phyloP scores from a whole-genome alignment of 306 rosid genomes.

The Malus sieversii region DNA sequence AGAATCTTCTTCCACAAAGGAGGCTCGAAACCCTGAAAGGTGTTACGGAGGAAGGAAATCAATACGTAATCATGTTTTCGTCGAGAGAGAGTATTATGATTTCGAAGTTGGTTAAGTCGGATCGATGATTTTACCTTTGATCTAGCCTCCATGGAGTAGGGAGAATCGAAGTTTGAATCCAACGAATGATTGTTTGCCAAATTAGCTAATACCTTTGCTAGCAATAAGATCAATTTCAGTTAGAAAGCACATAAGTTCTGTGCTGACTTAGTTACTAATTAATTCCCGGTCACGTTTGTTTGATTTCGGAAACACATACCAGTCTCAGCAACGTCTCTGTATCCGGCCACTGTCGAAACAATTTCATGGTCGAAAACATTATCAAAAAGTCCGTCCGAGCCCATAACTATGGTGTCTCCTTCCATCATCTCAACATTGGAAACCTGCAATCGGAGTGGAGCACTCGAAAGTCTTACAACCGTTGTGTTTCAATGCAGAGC shows the following conservation, averaged over 20 bases:
- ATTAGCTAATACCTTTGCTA: constrained; percentile 91
- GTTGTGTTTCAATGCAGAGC: background rate
- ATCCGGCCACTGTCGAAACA: constrained; percentile 28
- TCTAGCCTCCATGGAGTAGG: constrained; percentile 82
- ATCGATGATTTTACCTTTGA: constrained; percentile 41
- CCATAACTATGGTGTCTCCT: constrained; percentile 75
- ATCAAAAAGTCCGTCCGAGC: constrained; percentile 81
- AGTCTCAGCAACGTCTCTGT: constrained; percentile 56
- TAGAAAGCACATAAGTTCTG: background rate
- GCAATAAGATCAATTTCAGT: constrained; percentile 35
- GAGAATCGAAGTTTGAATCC: constrained; percentile 78
- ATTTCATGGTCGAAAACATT: constrained; percentile 75
- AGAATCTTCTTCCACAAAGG: constrained; percentile 86
- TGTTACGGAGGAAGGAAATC: background rate
- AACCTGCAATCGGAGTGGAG: constrained; percentile 41
- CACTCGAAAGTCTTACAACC: background rate
- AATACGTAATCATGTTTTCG: background rate
- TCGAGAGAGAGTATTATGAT: background rate
- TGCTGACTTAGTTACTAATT: background rate
- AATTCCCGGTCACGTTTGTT: background rate
- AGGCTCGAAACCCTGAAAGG: constrained; percentile 69
- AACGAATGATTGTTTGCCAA: constrained; percentile 68
- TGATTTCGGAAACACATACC: constrained; percentile 41
- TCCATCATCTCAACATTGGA: constrained; percentile 52
- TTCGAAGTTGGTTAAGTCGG: background rate